Percentiles rank a stretch among this genome's conserved stretches.
phyloP scores from a whole-genome alignment of 1,139 yeast species.

The Sugiyamaella castrensis region DNA sequence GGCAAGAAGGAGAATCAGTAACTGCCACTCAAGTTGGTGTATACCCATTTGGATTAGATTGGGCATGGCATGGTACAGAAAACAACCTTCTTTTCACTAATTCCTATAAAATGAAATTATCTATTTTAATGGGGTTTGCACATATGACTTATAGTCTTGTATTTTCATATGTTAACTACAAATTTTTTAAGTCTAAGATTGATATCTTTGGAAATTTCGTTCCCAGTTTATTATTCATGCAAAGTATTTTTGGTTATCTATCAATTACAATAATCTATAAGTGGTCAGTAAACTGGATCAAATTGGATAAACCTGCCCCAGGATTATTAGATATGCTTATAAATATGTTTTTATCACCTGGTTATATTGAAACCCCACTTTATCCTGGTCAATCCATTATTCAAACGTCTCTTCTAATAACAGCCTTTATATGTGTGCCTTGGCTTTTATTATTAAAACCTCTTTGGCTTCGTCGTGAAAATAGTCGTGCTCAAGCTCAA shows the following conservation, averaged over 20 bases:
- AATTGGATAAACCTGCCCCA: conserved; percentile 74
- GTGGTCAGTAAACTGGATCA: conserved; percentile 93
- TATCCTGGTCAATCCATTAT: conserved; percentile 82
- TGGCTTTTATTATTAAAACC: conserved; percentile 91
- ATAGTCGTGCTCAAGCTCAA: conserved; percentile 34
- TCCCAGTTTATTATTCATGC: conserved; percentile 93
- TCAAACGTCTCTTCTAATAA: conserved; percentile 66
- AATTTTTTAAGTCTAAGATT: conserved; percentile 68
- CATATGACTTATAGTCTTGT: conserved; percentile 91
- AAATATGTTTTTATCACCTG: conserved; percentile 94
- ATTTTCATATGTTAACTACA: conserved; percentile 80
- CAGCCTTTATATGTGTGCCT: conserved; percentile 89
- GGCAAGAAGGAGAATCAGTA: conserved; percentile 60
- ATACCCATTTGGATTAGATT: conserved; percentile 84
- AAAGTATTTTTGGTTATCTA: conserved; percentile 90
- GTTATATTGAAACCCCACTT: conserved; percentile 74
- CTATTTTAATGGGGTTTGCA: conserved; percentile 87
- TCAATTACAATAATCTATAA: conserved; percentile 82
- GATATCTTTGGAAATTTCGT: conserved; percentile 91
- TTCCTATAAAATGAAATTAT: conserved; percentile 94
- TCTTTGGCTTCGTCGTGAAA: conserved; percentile 54
- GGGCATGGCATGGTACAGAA: conserved; percentile 97
- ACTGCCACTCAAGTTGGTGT: conserved; percentile 64
- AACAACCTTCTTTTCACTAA: conserved; percentile 85
- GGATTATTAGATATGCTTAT: conserved; percentile 91